These are phyloP conservation scores for Candida neerlandica DNA, from an alignment of 1,139 yeast genomes.

Conservation along the genomic window DNA sequence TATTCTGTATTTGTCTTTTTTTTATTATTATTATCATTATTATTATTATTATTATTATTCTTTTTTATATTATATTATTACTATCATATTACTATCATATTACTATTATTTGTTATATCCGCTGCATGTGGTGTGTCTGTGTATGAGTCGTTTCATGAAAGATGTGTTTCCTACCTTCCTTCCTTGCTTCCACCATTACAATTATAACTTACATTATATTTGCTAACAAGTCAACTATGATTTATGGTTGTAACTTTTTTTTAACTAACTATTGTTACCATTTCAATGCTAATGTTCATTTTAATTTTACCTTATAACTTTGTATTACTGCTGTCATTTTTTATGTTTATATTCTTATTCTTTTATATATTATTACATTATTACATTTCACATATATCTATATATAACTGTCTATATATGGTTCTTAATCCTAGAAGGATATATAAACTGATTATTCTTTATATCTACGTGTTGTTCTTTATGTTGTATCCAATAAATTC, in stretches of 20 bases:
- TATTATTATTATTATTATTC: constrained; percentile 1
- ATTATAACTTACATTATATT: too few species aligned
- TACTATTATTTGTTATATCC: too few species aligned
- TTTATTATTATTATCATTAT: not conserved
- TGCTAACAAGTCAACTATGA: not conserved
- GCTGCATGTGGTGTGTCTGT: too few species aligned
- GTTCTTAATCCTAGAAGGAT: not conserved
- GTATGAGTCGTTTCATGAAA: too few species aligned
- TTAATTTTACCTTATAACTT: constrained; percentile 7
- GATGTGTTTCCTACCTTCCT: too few species aligned
- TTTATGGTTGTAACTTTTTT: constrained; percentile 3
- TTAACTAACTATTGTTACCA: too few species aligned
- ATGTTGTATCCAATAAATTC: constrained; percentile 3
- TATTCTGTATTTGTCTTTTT: constrained; percentile 1
- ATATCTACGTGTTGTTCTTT: not conserved
- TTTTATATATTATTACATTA: not conserved
- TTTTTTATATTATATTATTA: not conserved
- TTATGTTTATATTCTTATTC: constrained; percentile 3
- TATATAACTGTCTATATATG: not conserved
- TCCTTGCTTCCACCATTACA: too few species aligned
- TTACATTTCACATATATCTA: not conserved
- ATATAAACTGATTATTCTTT: not conserved
- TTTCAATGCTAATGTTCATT: too few species aligned
- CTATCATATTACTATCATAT: not conserved
- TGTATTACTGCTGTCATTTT: constrained; percentile 7